phyloP scores from a whole-genome alignment of 208 protist genomes.

The Leishmania tropica region DNA sequence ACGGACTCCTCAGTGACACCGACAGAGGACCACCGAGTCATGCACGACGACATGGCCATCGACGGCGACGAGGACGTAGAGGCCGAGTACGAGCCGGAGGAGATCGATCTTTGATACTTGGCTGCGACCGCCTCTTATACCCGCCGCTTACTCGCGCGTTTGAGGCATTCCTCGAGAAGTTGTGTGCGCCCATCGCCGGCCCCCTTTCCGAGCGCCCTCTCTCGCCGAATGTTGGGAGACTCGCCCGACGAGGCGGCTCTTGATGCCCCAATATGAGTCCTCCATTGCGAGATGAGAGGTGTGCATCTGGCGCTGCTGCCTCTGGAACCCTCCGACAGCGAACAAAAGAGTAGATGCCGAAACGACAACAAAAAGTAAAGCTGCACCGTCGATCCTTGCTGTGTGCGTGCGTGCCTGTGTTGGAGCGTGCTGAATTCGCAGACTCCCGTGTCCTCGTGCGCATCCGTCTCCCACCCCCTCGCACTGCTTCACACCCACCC shows the following conservation, averaged over 20 bases:
- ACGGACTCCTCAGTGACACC: constrained; percentile 31
- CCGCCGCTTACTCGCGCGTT: neutral
- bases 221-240: neutral
- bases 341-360: neutral
- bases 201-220: neutral
- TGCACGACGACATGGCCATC: constrained; percentile 16
- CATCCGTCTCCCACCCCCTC: neutral
- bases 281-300: neutral
- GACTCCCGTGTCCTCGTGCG: neutral
- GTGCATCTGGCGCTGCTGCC: neutral
- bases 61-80: constrained; percentile 26
- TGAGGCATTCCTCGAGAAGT: neutral
- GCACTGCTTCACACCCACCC: neutral
- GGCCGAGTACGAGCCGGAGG: constrained; percentile 78
- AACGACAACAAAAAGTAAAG: neutral
- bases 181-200: neutral
- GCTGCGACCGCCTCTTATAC: neutral
- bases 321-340: neutral
- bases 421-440: neutral
- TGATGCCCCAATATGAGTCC: neutral
- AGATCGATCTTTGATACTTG: constrained; percentile 68
- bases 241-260: neutral
- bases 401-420: neutral
- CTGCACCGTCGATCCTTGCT: neutral
- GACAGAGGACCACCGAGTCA: constrained; percentile 22